These are phyloP conservation scores for Byssothecium circinans DNA, from an alignment of 2,329 filamentous ascomycete species.

Conservation along the genomic window DNA sequence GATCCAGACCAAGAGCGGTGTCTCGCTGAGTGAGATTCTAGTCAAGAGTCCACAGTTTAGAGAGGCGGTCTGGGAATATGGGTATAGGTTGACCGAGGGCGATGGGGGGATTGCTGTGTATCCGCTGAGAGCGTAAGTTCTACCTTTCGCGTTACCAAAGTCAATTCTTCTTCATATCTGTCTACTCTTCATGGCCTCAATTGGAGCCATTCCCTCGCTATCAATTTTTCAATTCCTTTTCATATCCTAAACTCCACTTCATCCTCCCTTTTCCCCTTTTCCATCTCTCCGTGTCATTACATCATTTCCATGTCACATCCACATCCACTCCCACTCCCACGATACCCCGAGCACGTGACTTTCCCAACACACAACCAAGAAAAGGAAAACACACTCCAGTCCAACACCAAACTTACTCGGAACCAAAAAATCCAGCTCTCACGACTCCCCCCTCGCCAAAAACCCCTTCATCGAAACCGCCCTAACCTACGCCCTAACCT, in stretches of 20 bases:
- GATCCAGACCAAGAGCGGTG: constrained; percentile 61
- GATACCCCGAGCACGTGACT: no score
- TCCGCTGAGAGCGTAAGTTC: constrained; percentile 74
- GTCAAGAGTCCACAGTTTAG: constrained; percentile 91
- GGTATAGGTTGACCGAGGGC: constrained; percentile 68
- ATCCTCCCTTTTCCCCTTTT: constrained; percentile 3
- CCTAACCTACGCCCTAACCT: constrained; percentile 82
- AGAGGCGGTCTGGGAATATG: constrained; percentile 85
- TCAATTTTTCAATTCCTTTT: not conserved
- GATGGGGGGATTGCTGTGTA: constrained; percentile 80
- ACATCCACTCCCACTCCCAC: no score
- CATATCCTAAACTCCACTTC: not conserved
- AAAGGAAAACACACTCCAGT: not conserved
- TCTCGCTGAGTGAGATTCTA: constrained; percentile 69
- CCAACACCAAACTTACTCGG: no score
- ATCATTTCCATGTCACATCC: constrained; percentile 3
- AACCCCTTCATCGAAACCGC: constrained; percentile 95
- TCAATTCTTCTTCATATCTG: not conserved
- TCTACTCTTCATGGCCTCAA: not conserved
- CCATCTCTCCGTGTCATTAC: constrained; percentile 4
- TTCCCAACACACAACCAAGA: not conserved
- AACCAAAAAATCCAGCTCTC: no score
- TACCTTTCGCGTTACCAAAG: no score
- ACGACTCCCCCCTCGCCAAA: constrained; percentile 50
- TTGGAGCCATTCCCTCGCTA: no score